Evolutionary conservation across 176 grass and related monocot genomes (phyloP).

Genomic region (Lolium rigidum): DNA sequence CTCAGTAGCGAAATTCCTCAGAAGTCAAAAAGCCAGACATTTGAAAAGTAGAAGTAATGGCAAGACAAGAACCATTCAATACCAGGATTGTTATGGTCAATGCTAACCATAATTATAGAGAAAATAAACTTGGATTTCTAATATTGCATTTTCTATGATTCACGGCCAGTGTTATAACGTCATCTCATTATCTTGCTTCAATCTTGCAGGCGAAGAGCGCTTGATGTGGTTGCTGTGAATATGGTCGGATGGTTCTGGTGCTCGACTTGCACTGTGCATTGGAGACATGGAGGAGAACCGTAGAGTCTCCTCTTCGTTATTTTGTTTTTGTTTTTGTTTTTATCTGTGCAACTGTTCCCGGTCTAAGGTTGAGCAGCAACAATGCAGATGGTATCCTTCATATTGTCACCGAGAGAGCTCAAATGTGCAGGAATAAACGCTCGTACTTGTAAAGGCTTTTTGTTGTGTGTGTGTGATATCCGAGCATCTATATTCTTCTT

Average conservation of each 20-base stretch:
- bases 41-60: background rate
- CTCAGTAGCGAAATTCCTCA: background rate
- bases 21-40: background rate
- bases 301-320: conserved; percentile 38
- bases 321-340: conserved; percentile 45
- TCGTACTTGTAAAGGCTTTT: conserved; percentile 41
- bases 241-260: conserved; percentile 30
- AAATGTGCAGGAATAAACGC: conserved; percentile 51
- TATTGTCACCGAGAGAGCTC: conserved; percentile 23
- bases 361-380: conserved; percentile 36
- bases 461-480: conserved; percentile 29
- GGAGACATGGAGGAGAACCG: conserved; percentile 26
- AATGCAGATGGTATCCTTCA: conserved; percentile 39
- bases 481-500: background rate
- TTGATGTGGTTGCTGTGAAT: conserved; percentile 53
- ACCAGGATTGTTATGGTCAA: background rate
- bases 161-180: background rate
- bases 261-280: conserved; percentile 5
- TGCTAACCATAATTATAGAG: background rate
- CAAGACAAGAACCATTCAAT: background rate
- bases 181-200: conserved; percentile 20
- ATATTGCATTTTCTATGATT: background rate
- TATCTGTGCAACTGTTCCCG: conserved; percentile 49
- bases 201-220: conserved; percentile 50
- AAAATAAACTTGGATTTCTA: conserved; percentile 7